These are phyloP conservation scores for Monosporozyma siamensis DNA, from an alignment of 805 yeast species.

Conservation along the genomic window DNA sequence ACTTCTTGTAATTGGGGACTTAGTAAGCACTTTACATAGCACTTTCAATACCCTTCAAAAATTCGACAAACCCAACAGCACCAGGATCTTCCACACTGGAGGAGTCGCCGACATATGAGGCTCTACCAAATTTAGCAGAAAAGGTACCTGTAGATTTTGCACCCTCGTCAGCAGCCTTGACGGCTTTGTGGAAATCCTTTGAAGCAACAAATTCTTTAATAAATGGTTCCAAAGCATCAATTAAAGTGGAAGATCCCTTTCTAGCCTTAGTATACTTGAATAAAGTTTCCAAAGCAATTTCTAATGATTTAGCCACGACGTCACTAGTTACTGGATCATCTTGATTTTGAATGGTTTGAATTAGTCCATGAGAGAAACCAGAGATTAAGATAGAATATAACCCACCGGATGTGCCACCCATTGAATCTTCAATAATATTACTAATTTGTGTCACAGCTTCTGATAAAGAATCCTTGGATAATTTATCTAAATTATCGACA, in stretches of 20 bases:
- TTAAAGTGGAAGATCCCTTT: constrained; percentile 77
- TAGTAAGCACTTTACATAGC: no score
- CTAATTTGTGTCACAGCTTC: constrained; percentile 62
- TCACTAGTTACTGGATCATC: constrained; percentile 26
- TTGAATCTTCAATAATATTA: constrained; percentile 75
- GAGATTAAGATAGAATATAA: constrained; percentile 77
- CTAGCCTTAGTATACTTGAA: constrained; percentile 86
- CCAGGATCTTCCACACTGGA: constrained; percentile 83
- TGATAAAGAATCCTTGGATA: constrained; percentile 36
- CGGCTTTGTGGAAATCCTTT: constrained; percentile 49
- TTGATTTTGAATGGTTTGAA: constrained; percentile 15
- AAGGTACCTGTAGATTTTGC: constrained; percentile 66
- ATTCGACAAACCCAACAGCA: constrained; percentile 72
- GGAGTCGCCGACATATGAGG: constrained; percentile 80
- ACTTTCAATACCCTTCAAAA: constrained; percentile 31
- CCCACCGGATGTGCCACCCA: constrained; percentile 98
- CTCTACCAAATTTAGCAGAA: constrained; percentile 87
- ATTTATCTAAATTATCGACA: constrained; percentile 39
- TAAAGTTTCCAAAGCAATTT: constrained; percentile 56
- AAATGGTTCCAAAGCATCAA: constrained; percentile 86
- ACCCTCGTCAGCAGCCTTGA: constrained; percentile 60
- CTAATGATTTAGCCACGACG: constrained; percentile 40
- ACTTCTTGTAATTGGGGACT: no score
- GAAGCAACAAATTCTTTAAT: constrained; percentile 48
- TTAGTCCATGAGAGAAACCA: constrained; percentile 54